phyloP scores from a whole-genome alignment of 75 land plant genomes.

The Picea sitchensis region DNA sequence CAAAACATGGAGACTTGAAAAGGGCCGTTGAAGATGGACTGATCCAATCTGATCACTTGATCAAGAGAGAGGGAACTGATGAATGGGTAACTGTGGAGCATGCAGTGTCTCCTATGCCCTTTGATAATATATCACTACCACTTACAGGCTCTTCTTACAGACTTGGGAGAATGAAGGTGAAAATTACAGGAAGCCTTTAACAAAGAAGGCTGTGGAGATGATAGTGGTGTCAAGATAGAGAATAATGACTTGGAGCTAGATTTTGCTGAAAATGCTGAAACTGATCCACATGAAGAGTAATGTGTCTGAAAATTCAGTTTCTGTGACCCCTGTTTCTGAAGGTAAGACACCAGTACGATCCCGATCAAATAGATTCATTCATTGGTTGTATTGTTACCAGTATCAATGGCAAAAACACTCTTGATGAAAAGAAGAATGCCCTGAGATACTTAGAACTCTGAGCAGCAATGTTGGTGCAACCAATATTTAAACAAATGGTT shows the following conservation, averaged over 20 bases:
- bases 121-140: conserved; percentile 1
- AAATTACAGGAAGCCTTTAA: conserved; percentile 70
- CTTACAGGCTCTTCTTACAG: conserved; percentile 33
- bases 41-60: conserved; percentile 77
- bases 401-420: conserved; percentile 46
- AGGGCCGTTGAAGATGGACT: conserved; percentile 46
- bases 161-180: conserved; percentile 83
- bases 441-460: conserved; percentile 80
- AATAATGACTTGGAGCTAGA: conserved; percentile 95
- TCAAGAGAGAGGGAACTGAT: conserved; percentile 62
- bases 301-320: conserved; percentile 28
- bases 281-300: conserved; percentile 67
- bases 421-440: conserved; percentile 71
- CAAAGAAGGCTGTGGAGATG: conserved; percentile 48
- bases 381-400: conserved; percentile 39
- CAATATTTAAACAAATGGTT: conserved; percentile 82
- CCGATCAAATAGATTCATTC: conserved; percentile 56
- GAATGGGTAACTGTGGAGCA: conserved; percentile 79
- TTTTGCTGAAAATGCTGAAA: conserved; percentile 81
- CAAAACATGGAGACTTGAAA: conserved; percentile 59
- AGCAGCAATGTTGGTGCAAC: conserved; percentile 81
- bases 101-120: no score
- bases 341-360: conserved; percentile 21
- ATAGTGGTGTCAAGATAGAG: conserved; percentile 81
- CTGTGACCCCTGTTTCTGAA: conserved; percentile 19